phyloP scores from a whole-genome alignment of 164 flowering plant genomes.

The Euptelea pleiosperma region DNA sequence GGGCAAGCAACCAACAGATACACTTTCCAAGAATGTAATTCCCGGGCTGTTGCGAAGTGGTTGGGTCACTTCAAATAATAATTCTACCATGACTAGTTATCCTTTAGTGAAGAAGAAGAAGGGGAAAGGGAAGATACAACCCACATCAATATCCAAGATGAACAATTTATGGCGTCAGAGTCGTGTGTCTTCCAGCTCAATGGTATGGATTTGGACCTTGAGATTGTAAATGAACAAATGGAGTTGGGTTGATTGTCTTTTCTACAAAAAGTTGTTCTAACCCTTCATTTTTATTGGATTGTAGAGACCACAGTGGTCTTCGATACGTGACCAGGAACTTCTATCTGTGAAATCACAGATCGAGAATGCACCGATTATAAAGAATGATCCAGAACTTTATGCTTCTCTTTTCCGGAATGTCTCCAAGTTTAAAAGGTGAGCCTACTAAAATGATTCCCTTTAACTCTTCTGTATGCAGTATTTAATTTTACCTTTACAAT shows the following conservation, averaged over 20 bases:
- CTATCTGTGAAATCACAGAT: conserved; percentile 39
- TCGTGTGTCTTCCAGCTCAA: conserved; percentile 30
- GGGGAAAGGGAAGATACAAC: neutral
- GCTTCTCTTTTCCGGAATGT: conserved; percentile 55
- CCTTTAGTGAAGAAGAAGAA: neutral
- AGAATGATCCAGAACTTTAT: conserved; percentile 37
- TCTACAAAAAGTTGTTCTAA: neutral
- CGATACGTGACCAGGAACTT: conserved; percentile 39
- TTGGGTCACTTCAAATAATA: neutral
- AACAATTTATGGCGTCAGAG: conserved; percentile 33
- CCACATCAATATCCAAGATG: conserved; percentile 38
- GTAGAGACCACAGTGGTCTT: conserved; percentile 48
- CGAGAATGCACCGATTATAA: conserved; percentile 32
- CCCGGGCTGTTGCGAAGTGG: conserved; percentile 9
- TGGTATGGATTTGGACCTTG: conserved; percentile 30
- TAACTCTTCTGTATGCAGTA: too few species aligned
- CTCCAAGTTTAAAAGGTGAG: conserved; percentile 51
- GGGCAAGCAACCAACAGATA: conserved; percentile 4
- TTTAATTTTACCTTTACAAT: neutral
- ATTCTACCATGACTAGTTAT: neutral
- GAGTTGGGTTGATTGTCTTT: neutral
- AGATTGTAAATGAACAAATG: neutral
- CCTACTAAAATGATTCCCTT: neutral
- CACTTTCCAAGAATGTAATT: conserved; percentile 5
- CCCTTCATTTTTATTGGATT: conserved; percentile 7